These are phyloP conservation scores for Neocallimastix lanati DNA, from an alignment of 192 early-diverging fungal species.

Conservation along the genomic window DNA sequence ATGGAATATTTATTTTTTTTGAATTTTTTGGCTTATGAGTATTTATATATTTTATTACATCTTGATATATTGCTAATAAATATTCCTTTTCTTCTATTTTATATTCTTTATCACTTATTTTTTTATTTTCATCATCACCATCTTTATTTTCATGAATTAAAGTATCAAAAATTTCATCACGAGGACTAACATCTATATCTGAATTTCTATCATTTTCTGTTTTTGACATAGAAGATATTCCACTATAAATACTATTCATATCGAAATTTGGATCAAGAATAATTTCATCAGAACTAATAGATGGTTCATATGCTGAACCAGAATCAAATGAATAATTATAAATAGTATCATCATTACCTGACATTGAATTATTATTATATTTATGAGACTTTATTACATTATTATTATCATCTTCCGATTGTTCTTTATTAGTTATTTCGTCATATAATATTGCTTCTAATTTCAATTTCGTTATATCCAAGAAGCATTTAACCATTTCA, in stretches of 20 bases:
- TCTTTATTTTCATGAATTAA: neutral
- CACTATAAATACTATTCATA: neutral
- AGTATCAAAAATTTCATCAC: neutral
- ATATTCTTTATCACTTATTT: neutral
- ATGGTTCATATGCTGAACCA: neutral
- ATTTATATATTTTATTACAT: neutral
- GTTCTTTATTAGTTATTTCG: neutral
- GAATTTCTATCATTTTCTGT: neutral
- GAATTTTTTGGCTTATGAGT: neutral
- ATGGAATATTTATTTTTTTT: neutral
- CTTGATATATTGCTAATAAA: neutral
- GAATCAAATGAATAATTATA: neutral
- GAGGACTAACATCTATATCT: neutral
- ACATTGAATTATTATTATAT: neutral
- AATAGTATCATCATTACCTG: neutral
- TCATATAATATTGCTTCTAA: neutral
- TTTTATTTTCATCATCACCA: neutral
- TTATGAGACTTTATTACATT: neutral
- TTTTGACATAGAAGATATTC: neutral
- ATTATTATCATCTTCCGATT: neutral
- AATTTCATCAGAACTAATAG: neutral
- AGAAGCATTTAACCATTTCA: neutral
- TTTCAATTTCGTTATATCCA: neutral
- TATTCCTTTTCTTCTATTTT: neutral
- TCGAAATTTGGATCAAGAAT: neutral